Percentiles rank a stretch among this genome's conserved stretches.
Evolutionary conservation across 176 grass and related monocot species (phyloP).

Genomic region (Otatea glauca): DNA sequence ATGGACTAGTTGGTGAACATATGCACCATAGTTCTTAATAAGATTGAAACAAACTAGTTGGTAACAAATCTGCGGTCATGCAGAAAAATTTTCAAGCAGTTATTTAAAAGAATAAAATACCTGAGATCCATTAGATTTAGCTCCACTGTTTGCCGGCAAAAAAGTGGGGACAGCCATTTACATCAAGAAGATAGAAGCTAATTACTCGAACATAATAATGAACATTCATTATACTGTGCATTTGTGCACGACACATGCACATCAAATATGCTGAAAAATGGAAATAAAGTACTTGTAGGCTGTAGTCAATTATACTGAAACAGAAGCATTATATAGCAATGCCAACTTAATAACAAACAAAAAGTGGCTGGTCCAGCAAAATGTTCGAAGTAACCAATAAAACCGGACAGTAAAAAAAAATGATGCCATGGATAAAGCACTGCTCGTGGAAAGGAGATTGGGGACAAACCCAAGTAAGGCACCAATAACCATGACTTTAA

Average conservation of each 20-base stretch:
- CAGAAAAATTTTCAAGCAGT: background rate
- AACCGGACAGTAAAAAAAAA: background rate
- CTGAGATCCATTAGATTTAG: conserved; percentile 92
- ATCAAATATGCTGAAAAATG: background rate
- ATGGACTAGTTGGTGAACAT: background rate
- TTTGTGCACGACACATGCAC: background rate
- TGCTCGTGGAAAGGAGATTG: no score
- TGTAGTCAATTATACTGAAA: conserved; percentile 16
- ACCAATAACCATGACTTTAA: no score
- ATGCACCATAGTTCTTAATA: background rate
- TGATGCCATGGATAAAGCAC: no score
- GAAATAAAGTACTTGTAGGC: background rate
- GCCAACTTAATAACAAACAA: background rate
- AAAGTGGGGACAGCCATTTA: background rate
- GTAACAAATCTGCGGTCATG: background rate
- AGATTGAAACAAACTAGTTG: background rate
- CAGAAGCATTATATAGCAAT: background rate
- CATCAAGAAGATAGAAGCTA: background rate
- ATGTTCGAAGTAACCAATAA: background rate
- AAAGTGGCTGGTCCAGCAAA: background rate
- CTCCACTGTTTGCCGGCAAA: conserved; percentile 91
- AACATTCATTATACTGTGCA: background rate
- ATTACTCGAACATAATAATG: background rate
- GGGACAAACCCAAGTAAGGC: no score
- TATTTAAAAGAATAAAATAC: conserved; percentile 37